A percentile compares a stretch with the other conserved stretches of the same genome.
Evolutionary conservation across 1,284 basidiomycete species (phyloP).

Genomic region (Tetrapyrgos nigripes): DNA sequence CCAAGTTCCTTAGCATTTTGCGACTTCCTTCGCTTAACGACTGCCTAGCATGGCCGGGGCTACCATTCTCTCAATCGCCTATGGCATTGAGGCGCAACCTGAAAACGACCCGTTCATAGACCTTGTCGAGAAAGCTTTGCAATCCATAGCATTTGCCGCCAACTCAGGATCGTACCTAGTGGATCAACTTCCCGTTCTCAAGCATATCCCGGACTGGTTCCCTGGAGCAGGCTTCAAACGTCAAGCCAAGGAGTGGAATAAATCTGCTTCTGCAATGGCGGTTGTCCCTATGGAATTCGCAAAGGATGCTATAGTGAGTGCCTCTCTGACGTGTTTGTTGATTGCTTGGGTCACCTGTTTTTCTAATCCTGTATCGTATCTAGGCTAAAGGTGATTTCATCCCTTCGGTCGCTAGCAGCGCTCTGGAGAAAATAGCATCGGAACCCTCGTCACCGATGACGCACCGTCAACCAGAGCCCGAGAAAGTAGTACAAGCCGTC

Average conservation of each 20-base stretch:
- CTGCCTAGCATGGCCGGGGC: too few species aligned
- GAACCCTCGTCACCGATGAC: too few species aligned
- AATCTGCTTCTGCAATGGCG: conserved; percentile 28
- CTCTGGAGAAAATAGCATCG: too few species aligned
- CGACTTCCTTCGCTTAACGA: too few species aligned
- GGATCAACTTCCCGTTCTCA: too few species aligned
- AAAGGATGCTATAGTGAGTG: background rate
- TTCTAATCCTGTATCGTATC: conserved; percentile 4
- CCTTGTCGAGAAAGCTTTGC: conserved; percentile 11
- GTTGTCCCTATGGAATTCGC: conserved; percentile 25
- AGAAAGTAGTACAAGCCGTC: background rate
- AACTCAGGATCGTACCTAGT: background rate
- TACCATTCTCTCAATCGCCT: conserved; percentile 23
- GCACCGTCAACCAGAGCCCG: too few species aligned
- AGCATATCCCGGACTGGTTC: too few species aligned
- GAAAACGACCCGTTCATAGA: conserved; percentile 28
- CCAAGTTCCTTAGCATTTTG: too few species aligned
- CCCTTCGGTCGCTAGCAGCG: too few species aligned
- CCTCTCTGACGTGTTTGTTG: too few species aligned
- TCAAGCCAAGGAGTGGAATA: conserved; percentile 33
- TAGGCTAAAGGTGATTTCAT: background rate
- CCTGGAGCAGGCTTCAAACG: too few species aligned
- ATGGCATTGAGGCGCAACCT: conserved; percentile 5
- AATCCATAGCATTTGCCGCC: background rate
- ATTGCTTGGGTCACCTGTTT: too few species aligned